These are phyloP conservation scores for Candida germanica DNA, from an alignment of 805 yeast species.

Conservation along the genomic window DNA sequence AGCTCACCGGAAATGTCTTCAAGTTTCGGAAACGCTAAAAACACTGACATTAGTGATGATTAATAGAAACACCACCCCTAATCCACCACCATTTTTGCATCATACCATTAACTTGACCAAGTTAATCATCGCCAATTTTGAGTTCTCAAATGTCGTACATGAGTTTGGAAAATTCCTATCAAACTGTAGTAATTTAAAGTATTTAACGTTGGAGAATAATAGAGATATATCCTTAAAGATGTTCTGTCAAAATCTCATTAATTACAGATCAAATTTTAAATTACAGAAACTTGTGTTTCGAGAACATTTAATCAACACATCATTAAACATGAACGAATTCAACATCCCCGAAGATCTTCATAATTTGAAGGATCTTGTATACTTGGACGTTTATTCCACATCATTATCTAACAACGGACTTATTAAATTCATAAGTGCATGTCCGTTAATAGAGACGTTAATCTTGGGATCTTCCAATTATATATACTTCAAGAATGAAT, in stretches of 20 bases:
- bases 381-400: conserved; percentile 38
- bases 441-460: conserved; percentile 29
- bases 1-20: conserved; percentile 6
- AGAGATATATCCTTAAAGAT: conserved; percentile 22
- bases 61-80: conserved; percentile 24
- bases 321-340: conserved; percentile 27
- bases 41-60: conserved; percentile 22
- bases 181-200: conserved; percentile 15
- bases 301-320: conserved; percentile 20
- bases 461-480: conserved; percentile 29
- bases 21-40: background rate
- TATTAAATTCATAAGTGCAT: conserved; percentile 33
- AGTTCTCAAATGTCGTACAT: conserved; percentile 25
- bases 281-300: conserved; percentile 28
- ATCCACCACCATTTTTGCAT: conserved; percentile 24
- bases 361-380: conserved; percentile 20
- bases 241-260: conserved; percentile 26
- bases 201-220: conserved; percentile 34
- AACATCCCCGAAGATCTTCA: conserved; percentile 18
- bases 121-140: conserved; percentile 29
- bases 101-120: conserved; percentile 22
- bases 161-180: conserved; percentile 26
- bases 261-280: conserved; percentile 25
- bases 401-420: conserved; percentile 41
- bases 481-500: conserved; percentile 25